A percentile compares a stretch with the other conserved stretches of the same genome.
Evolutionary conservation across 2,329 filamentous ascomycete genomes (phyloP).

Genomic region (Epichloe gansuensis): DNA sequence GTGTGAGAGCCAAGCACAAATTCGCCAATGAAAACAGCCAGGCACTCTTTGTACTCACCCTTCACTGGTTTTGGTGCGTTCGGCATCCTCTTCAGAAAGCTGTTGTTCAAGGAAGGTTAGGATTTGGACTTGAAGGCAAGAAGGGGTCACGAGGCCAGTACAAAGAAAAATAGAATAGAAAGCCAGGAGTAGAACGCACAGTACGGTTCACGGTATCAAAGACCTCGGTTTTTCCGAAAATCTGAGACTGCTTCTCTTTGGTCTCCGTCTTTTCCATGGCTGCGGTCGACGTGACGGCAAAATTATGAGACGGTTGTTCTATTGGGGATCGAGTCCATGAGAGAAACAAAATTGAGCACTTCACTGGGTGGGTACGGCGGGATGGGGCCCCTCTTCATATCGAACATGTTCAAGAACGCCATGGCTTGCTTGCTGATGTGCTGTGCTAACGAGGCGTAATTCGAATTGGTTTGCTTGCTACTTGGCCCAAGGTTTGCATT

Average conservation of each 20-base stretch:
- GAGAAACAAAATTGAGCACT: not conserved
- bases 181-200: not conserved
- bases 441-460: not conserved
- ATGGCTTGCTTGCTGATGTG: not conserved
- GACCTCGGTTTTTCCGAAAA: not conserved
- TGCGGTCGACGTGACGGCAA: not conserved
- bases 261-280: conserved; percentile 1
- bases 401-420: not conserved
- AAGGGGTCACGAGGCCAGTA: no score
- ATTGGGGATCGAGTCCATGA: not conserved
- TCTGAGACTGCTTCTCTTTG: not conserved
- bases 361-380: not conserved
- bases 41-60: not conserved
- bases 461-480: not conserved
- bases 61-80: not conserved
- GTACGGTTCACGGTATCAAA: not conserved
- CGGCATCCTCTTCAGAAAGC: not conserved
- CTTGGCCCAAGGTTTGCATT: not conserved
- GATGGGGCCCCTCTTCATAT: not conserved
- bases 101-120: not conserved
- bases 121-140: not conserved
- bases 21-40: not conserved
- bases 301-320: not conserved
- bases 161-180: no score
- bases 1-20: not conserved